phyloP scores from a whole-genome alignment of 345 rosid genomes.

The Noccaea caerulescens region DNA sequence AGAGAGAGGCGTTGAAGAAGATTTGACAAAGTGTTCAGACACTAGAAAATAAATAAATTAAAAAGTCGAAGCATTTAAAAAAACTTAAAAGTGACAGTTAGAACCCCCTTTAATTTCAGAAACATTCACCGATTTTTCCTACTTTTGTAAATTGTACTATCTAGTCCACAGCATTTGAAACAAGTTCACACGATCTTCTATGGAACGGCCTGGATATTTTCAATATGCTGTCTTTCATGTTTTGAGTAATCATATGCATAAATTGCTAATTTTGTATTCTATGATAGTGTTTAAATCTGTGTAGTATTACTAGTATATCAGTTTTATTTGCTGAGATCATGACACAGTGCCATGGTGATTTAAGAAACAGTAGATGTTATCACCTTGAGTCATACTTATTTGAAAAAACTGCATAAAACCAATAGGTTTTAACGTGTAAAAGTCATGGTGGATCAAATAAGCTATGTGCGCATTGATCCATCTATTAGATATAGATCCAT shows the following conservation, averaged over 20 bases:
- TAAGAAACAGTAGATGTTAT: background rate
- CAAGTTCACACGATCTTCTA: constrained; percentile 27
- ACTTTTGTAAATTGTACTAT: background rate
- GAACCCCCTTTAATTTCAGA: constrained; percentile 16
- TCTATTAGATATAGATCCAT: too few relatives aligned
- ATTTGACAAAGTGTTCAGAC: constrained; percentile 36
- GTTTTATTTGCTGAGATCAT: constrained; percentile 2
- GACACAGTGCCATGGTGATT: background rate
- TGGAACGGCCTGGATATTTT: constrained; percentile 9
- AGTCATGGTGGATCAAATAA: background rate
- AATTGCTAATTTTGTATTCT: background rate
- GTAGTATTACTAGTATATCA: background rate
- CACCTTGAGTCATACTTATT: background rate
- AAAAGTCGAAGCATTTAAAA: constrained; percentile 8
- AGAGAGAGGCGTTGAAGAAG: constrained; percentile 31
- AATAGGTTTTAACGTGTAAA: background rate
- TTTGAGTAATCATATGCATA: background rate
- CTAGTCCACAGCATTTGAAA: constrained; percentile 23
- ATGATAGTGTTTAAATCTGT: constrained; percentile 11
- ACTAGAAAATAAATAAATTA: background rate
- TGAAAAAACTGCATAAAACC: background rate
- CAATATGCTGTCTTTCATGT: background rate
- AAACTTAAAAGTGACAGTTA: constrained; percentile 27
- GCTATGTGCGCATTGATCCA: background rate
- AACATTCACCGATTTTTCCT: constrained; percentile 15